phyloP scores from a whole-genome alignment of 495 filamentous ascomycete genomes.

The Durotheca rogersii region DNA sequence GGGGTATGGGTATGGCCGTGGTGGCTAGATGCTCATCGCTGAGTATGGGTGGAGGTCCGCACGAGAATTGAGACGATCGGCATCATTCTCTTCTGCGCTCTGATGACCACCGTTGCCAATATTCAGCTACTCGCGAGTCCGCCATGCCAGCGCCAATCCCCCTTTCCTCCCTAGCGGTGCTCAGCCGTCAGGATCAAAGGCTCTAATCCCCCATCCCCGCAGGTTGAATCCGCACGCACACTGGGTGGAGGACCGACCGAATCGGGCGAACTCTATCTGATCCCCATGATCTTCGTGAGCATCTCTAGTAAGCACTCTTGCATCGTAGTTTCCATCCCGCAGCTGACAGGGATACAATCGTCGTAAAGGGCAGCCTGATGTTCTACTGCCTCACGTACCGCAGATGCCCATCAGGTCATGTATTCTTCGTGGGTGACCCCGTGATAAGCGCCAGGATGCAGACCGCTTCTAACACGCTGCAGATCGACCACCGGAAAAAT shows the following conservation, averaged over 20 bases:
- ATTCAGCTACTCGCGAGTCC: conserved; percentile 52
- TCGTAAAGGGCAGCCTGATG: conserved; percentile 50
- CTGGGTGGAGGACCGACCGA: conserved; percentile 44
- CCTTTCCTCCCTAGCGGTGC: neutral
- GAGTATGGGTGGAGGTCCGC: conserved; percentile 45
- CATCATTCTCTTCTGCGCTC: conserved; percentile 59
- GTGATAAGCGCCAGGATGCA: neutral
- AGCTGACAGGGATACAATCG: conserved; percentile 39
- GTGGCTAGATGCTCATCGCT: conserved; percentile 17
- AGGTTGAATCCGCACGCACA: conserved; percentile 52
- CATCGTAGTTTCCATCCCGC: neutral
- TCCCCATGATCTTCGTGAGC: conserved; percentile 54
- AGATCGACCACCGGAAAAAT: conserved; percentile 57
- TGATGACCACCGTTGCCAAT: conserved; percentile 60
- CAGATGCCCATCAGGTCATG: conserved; percentile 53
- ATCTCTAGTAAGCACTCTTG: conserved; percentile 47
- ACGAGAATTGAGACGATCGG: conserved; percentile 58
- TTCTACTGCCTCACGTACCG: conserved; percentile 54
- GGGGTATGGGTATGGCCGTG: neutral
- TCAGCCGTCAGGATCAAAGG: conserved; percentile 10
- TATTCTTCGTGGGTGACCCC: conserved; percentile 48
- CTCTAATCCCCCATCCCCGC: conserved; percentile 20
- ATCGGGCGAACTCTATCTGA: conserved; percentile 45
- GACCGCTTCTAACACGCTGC: conserved; percentile 14
- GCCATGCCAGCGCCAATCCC: too few species aligned